Conservation (phyloP, 1,139 yeast genomes). For the Taphrina sp. region DNA sequence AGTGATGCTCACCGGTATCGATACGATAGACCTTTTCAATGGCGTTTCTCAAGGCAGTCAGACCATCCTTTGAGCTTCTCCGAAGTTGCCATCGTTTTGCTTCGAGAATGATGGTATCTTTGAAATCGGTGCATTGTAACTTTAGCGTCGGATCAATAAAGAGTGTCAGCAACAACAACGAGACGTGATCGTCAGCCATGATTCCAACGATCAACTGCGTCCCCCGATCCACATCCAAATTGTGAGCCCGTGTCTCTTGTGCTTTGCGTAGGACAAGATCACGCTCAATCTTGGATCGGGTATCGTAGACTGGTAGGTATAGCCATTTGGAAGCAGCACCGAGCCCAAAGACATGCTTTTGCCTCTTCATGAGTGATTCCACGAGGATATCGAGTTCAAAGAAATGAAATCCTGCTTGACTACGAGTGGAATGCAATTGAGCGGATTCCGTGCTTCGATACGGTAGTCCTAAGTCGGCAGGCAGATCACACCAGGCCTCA, state of each 20-base stretch:
- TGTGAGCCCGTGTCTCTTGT: not conserved
- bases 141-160: not conserved
- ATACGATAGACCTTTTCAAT: no score
- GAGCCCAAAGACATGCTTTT: not conserved
- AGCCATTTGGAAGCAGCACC: not conserved
- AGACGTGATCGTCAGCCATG: slow-evolving; percentile 8
- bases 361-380: slow-evolving; percentile 1
- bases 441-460: no score
- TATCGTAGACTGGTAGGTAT: not conserved
- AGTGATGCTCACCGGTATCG: not conserved
- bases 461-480: no score
- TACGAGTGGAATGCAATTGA: no score
- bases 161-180: not conserved
- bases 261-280: not conserved
- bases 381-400: slow-evolving; percentile 10
- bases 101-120: slow-evolving; percentile 1
- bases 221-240: not conserved
- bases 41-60: no score
- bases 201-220: not conserved
- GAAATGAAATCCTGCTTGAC: no score
- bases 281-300: not conserved
- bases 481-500: no score
- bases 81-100: slow-evolving; percentile 3
- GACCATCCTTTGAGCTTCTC: not conserved
- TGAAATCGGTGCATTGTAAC: not conserved